A percentile compares a stretch with the other conserved stretches of the same genome.
Evolutionary conservation across 2,329 filamentous ascomycete genomes (phyloP).

Genomic region (Beauveria medogensis): DNA sequence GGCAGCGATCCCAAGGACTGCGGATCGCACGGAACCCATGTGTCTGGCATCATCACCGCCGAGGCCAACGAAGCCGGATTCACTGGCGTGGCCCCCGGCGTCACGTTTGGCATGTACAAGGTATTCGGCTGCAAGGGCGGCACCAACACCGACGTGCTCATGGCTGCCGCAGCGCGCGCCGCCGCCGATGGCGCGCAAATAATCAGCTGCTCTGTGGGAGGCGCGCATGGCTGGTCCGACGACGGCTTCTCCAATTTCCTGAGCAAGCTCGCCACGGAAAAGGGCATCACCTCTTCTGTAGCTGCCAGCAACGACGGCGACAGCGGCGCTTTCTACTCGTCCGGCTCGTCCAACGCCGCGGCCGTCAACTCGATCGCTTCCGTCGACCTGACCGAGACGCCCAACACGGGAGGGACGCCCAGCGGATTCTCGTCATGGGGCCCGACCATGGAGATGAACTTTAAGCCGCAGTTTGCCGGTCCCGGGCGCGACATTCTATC

Average conservation of each 20-base stretch:
- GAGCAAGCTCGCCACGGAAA: background rate
- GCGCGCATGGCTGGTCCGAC: conserved; percentile 20
- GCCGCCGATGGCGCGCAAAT: conserved; percentile 32
- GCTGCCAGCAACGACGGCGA: conserved; percentile 23
- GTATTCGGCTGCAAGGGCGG: conserved; percentile 28
- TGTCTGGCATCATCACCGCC: conserved; percentile 38
- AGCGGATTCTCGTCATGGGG: conserved; percentile 52
- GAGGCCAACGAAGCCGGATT: conserved; percentile 29
- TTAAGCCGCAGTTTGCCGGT: conserved; percentile 47
- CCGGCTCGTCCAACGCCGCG: conserved; percentile 10
- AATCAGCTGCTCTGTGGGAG: conserved; percentile 24
- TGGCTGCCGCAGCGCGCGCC: conserved; percentile 33
- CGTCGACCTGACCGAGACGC: conserved; percentile 22
- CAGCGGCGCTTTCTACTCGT: conserved; percentile 11
- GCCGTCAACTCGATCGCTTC: conserved; percentile 14
- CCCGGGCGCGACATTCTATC: conserved; percentile 53
- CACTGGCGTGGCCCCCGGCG: conserved; percentile 33
- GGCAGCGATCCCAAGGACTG: conserved; percentile 32
- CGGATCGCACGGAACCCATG: conserved; percentile 37
- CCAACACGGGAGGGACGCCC: conserved; percentile 46
- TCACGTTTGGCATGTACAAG: conserved; percentile 32
- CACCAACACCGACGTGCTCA: conserved; percentile 31
- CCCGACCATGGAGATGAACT: conserved; percentile 49
- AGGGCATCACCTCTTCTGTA: conserved; percentile 15
- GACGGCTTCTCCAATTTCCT: conserved; percentile 14